Evolutionary conservation across 2,329 filamentous ascomycete genomes (phyloP).

Genomic region (Knufia fluminis): DNA sequence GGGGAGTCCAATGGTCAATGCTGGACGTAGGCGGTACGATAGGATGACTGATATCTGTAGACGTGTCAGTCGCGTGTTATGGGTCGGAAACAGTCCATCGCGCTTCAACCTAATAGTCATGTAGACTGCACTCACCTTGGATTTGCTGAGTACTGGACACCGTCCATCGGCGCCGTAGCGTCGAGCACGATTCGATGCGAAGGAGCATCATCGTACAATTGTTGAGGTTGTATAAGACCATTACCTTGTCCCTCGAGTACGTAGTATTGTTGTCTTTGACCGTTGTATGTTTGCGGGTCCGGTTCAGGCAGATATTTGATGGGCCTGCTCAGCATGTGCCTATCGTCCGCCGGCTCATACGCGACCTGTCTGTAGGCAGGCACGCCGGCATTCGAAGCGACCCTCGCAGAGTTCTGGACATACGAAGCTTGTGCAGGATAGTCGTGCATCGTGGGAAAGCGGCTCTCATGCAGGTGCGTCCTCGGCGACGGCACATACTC

Average conservation of each 20-base stretch:
- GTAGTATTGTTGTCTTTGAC: neutral
- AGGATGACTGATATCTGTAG: neutral
- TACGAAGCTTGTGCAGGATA: neutral
- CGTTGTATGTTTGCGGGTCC: neutral
- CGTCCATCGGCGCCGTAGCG: neutral
- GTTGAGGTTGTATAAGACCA: neutral
- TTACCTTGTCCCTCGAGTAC: neutral
- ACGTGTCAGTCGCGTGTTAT: neutral
- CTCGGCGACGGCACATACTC: neutral
- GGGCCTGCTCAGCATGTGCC: neutral
- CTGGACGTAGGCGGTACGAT: conserved; percentile 6
- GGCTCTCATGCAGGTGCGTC: neutral
- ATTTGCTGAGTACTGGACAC: conserved; percentile 1
- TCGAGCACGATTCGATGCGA: neutral
- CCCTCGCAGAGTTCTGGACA: neutral
- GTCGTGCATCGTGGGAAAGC: neutral
- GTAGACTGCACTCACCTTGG: neutral
- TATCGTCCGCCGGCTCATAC: neutral
- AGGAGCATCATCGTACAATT: neutral
- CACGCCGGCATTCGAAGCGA: neutral
- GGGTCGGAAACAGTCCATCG: neutral
- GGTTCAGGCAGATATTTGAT: neutral
- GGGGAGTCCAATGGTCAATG: too few relatives aligned
- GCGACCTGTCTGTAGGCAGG: neutral
- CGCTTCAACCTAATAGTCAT: neutral